Evolutionary conservation across 192 early-diverging fungal genomes (phyloP), one percentile per base, ranked within the genome.

Genomic region (Chytriomyces sp.): DNA sequence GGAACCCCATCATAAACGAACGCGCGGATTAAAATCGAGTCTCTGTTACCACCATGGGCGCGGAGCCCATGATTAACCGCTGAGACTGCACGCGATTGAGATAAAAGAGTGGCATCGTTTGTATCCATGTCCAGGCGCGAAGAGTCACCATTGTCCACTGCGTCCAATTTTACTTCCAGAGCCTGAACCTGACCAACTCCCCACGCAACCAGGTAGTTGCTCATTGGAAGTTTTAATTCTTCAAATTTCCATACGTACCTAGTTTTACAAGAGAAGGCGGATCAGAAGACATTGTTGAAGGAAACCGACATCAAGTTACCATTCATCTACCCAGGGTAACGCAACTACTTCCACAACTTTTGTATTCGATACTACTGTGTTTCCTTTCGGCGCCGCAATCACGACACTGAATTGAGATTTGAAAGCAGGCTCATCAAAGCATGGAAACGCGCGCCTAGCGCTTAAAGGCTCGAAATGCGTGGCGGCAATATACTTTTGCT

Each of bases 281-380:
- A 35, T 35, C 35, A 35, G 35, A 35, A 35, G 35, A 35, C 35
- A 35, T 35, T 35, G 35, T 0, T 35, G 35, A 35, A 57, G 13
- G 53, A 57, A 57, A 57, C 16, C 5, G 16, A 57, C 20, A 57
- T 0, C 13, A 57, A 57, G 53, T n/a, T 7, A 28, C 75, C 68
- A 53, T 44, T 10, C 43, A n/a, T 68, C 26, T 5, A 53, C 65
- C 11, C n/a, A 18, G 2, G 24, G 62, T 16, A 68, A 18, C 23
- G 11, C 67, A 9, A 48, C 50, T n/a, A 53, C 49, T 68, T 73
- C 70, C 11, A 81, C 81, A 24, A 84, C 69, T 28, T 64, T 82
- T 83, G 84, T 88, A 69, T 91, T 91, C n/a, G 86, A 88, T 5
- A 91, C 61, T 23, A 85, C 87, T 7, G 72, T 76, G 64, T 81